A percentile compares a stretch with the other conserved stretches of the same genome.
phyloP scores from a whole-genome alignment of 2,329 filamentous ascomycete genomes.

The Chaetomiaceae sp. region DNA sequence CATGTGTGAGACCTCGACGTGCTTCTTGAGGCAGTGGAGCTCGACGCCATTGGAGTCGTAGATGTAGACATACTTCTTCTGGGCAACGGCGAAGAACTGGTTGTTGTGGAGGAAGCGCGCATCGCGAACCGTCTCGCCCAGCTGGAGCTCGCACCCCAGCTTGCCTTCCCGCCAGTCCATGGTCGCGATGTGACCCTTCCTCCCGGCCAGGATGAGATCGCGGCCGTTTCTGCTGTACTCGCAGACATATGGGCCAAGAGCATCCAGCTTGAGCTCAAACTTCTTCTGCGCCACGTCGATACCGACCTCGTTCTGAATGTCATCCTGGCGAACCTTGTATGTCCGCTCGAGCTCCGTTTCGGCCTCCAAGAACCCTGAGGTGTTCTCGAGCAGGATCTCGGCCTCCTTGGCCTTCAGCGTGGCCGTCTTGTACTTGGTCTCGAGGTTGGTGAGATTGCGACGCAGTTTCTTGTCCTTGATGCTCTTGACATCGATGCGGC shows the following conservation, averaged over 20 bases:
- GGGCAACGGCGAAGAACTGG: conserved; percentile 88
- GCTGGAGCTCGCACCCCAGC: conserved; percentile 82
- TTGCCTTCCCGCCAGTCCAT: conserved; percentile 96
- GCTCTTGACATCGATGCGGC: conserved; percentile 63
- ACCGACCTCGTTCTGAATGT: conserved; percentile 69
- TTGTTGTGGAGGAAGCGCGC: conserved; percentile 92
- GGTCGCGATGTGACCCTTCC: conserved; percentile 91
- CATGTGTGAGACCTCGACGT: conserved; percentile 86
- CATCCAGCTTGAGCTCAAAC: conserved; percentile 80
- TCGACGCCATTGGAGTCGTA: conserved; percentile 91
- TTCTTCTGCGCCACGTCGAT: conserved; percentile 86
- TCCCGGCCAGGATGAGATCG: conserved; percentile 76
- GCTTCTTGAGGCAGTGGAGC: conserved; percentile 84
- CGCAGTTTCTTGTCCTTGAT: conserved; percentile 89
- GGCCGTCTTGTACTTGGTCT: conserved; percentile 77
- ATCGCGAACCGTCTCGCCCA: conserved; percentile 86
- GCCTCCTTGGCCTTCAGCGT: conserved; percentile 85
- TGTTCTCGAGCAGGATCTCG: conserved; percentile 88
- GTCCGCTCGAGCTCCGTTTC: conserved; percentile 86
- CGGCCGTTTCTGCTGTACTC: conserved; percentile 90
- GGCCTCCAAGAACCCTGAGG: conserved; percentile 77
- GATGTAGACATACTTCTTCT: conserved; percentile 96
- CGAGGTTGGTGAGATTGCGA: conserved; percentile 70
- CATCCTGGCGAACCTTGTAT: conserved; percentile 85
- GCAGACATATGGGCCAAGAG: conserved; percentile 78